Conservation (phyloP, 108 stramenopile species). For the Pseudonitzschia multiseries region DNA sequence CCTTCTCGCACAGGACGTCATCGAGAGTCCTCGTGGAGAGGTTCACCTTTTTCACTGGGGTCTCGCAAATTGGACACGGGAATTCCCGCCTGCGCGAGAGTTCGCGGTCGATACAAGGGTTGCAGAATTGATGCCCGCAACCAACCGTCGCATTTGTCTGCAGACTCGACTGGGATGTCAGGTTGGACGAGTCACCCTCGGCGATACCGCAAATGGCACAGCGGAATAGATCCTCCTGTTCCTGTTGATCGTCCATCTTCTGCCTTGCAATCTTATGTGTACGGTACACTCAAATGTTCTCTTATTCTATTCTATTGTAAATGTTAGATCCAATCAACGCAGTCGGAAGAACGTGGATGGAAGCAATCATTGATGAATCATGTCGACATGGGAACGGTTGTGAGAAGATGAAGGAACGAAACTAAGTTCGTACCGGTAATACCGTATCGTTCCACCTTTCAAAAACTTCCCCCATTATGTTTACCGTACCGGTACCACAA, state of each 20-base stretch:
- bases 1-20: conserved; percentile 82
- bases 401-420: too few species aligned
- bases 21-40: conserved; percentile 80
- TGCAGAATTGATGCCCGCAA: conserved; percentile 88
- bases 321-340: too few species aligned
- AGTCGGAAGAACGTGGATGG: too few species aligned
- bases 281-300: background rate
- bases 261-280: background rate
- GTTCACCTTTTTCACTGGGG: conserved; percentile 78
- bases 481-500: too few species aligned
- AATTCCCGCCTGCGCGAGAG: conserved; percentile 72
- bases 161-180: conserved; percentile 71
- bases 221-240: conserved; percentile 79
- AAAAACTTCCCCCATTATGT: too few species aligned
- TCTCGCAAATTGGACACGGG: conserved; percentile 83
- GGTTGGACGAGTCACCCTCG: conserved; percentile 82
- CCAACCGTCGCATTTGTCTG: conserved; percentile 83
- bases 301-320: too few species aligned
- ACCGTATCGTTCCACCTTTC: too few species aligned
- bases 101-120: conserved; percentile 82
- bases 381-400: too few species aligned
- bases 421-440: too few species aligned
- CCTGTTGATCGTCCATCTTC: conserved; percentile 30
- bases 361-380: too few species aligned
- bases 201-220: conserved; percentile 82